Base-by-base conservation (phyloP, 352 stramenopile genomes). In the Phytophthora cactorum region DNA sequence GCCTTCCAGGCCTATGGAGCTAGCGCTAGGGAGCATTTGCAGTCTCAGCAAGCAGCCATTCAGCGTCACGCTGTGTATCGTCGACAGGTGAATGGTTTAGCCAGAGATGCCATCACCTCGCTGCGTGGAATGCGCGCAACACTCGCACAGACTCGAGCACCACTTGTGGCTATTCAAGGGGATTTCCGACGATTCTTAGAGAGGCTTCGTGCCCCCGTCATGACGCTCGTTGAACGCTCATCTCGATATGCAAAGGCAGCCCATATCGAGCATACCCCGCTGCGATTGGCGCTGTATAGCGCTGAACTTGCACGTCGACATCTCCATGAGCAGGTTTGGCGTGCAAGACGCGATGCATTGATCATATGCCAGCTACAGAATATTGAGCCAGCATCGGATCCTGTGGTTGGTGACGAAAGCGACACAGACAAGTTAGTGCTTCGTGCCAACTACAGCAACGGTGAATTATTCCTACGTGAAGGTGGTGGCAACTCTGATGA, bases 291-390 rank as follows among this genome's bases (percentile, higher is more conserved):
- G 41, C 52, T 91, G 4, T 52, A 62, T 5, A 70, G 62, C 10
- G 65, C 78, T 2, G 78, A 90, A 50, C 70, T 84, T 32, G 73
- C 80, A 17, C 71, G 82, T 4, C 77, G 72, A 25, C 85, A 93
- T 52, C 62, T 93, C 52, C 83, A 92, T 52, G 85, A 93, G 8
- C 83, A 93, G 51, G 57, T 93, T 31, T 93, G 86, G 86, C 64
- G 68, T 0, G 59, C 84, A 9, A 66, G 77, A 22, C 74, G 74
- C 5, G 83, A 93, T 41, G 83, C 86, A 5, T 41, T 89, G 14
- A 63, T 93, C 5, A 67, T 91, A 28, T 89, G 80, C 31, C 86
- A 93, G 66, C 78, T 92, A 22, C 78, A 86, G n/a, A 84, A 87
- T 29, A 34, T 67, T 2, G 62, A 63, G 27, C 15, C 53, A 11